These are phyloP conservation scores for Cyclotella choctawhatcheeana DNA, from an alignment of 108 stramenopile species.

Conservation along the genomic window DNA sequence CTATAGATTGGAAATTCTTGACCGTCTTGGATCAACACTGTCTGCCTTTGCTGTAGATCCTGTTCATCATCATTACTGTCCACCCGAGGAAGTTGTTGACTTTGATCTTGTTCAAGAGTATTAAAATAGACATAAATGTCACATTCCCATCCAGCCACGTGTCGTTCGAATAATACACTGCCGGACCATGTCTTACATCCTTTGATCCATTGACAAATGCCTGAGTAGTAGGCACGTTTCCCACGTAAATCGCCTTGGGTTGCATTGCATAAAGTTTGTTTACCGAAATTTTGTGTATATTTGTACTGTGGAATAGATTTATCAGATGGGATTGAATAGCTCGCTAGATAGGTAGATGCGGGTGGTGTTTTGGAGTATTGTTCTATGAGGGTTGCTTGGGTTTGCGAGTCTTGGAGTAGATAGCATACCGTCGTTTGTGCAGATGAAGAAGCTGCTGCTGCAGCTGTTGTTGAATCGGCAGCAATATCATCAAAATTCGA, in stretches of 20 bases:
- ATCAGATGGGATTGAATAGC: conserved; percentile 11
- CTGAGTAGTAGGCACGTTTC: conserved; percentile 28
- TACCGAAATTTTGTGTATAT: conserved; percentile 36
- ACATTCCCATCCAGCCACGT: conserved; percentile 34
- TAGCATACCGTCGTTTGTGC: conserved; percentile 21
- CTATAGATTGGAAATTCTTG: conserved; percentile 20
- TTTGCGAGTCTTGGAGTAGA: conserved; percentile 27
- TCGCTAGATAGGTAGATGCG: conserved; percentile 4
- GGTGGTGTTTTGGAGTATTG: conserved; percentile 13
- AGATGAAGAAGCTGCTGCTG: neutral
- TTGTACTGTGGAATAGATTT: conserved; percentile 35
- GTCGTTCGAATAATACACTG: conserved; percentile 3
- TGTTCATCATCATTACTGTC: neutral
- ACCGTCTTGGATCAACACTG: conserved; percentile 23
- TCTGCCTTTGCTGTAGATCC: conserved; percentile 12
- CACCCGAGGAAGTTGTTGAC: neutral
- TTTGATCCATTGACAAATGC: conserved; percentile 38
- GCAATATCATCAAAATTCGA: neutral
- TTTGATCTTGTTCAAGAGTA: conserved; percentile 1
- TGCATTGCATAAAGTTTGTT: conserved; percentile 14
- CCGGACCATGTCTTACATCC: conserved; percentile 33
- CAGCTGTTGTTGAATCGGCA: neutral
- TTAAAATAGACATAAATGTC: conserved; percentile 34
- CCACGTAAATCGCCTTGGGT: conserved; percentile 26
- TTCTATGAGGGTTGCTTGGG: conserved; percentile 36